A percentile compares a stretch with the other conserved stretches of the same genome.
Evolutionary conservation across 768 basidiomycete genomes (phyloP).

Genomic region (Mrakia gelida): DNA sequence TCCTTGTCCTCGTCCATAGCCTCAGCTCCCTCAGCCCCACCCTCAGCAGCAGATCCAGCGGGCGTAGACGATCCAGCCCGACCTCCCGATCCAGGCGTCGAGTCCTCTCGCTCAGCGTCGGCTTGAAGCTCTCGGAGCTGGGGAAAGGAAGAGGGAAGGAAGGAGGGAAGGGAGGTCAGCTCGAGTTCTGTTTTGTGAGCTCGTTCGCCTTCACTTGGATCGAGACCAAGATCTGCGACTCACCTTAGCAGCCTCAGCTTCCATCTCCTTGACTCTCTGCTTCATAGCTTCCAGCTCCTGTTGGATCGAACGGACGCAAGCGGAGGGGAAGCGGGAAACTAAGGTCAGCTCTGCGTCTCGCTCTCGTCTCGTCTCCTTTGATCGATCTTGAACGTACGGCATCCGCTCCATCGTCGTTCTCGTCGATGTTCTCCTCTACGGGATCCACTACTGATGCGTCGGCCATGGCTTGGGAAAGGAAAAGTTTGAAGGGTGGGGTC

Average conservation of each 20-base stretch:
- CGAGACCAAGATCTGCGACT: background rate
- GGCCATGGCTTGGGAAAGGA: constrained; percentile 3
- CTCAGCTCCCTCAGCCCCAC: constrained; percentile 50
- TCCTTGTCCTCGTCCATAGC: constrained; percentile 79
- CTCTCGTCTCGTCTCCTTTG: too few species aligned
- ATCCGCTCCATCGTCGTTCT: constrained; percentile 21
- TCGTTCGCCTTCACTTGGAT: background rate
- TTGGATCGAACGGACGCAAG: background rate
- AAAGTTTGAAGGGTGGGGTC: background rate
- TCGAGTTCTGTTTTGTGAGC: background rate
- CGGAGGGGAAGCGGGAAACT: background rate
- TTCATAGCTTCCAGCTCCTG: constrained; percentile 45
- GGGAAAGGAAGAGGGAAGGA: background rate
- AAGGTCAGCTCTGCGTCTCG: background rate
- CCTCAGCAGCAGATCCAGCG: constrained; percentile 43
- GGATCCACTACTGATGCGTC: constrained; percentile 12
- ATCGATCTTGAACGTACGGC: background rate
- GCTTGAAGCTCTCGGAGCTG: constrained; percentile 34
- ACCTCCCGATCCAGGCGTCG: constrained; percentile 29
- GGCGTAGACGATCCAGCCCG: constrained; percentile 30
- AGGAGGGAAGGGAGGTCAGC: constrained; percentile 6
- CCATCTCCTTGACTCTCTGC: constrained; percentile 44
- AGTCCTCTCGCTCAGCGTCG: constrained; percentile 35
- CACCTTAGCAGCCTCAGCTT: constrained; percentile 43
- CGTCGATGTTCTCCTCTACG: constrained; percentile 7